Evolutionary conservation across 129 eudicot species (phyloP), one percentile per base, ranked within the genome.

Genomic region (Gnaphalium uliginosum): DNA sequence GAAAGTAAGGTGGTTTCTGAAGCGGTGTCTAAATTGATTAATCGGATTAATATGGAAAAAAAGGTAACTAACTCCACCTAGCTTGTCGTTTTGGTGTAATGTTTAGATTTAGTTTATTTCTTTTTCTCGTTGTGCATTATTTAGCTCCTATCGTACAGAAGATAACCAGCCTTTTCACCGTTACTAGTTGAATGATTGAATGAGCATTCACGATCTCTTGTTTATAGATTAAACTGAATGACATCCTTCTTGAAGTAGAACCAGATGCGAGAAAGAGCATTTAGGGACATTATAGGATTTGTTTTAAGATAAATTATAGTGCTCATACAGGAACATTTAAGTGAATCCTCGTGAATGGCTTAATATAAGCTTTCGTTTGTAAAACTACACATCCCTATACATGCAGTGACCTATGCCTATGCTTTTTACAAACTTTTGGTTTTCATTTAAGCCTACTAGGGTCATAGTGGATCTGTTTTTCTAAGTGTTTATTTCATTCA

Each of bases 1-100:
- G 83, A 85, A 74, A 83, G 86, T 66, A 76, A 81, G 60, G 89
- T 74, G 67, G 82, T 88, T 56, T 68, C 91, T 26, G 77, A 81
- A 62, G 86, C 74, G 22, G 71, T 87, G 17, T 59, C 88, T 6
- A 87, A 85, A 71, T 75, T 93, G 85, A 88, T 71, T 39, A 82
- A 77, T 43, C 96, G 97, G n/a, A 73, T 89, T 64, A 81, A 60
- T 68, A 43, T 29, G 53, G 87, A 83, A 79, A 85, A 69, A 24
- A 74, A 93, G 96, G 96, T 88, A 75, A 21, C 50, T 61, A 1
- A 4, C 14, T 73, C 41, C 78, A 9, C 69, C 15, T 22, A 23
- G 6, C 29, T 65, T 70, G 32, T 13, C 8, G 48, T 41, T 51
- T 30, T 29, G 57, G n/a, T 35, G 54, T 70, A 60, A 43, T 59